These are phyloP conservation scores for Collybiopsis luxurians DNA, from an alignment of 768 basidiomycete species.

Conservation along the genomic window DNA sequence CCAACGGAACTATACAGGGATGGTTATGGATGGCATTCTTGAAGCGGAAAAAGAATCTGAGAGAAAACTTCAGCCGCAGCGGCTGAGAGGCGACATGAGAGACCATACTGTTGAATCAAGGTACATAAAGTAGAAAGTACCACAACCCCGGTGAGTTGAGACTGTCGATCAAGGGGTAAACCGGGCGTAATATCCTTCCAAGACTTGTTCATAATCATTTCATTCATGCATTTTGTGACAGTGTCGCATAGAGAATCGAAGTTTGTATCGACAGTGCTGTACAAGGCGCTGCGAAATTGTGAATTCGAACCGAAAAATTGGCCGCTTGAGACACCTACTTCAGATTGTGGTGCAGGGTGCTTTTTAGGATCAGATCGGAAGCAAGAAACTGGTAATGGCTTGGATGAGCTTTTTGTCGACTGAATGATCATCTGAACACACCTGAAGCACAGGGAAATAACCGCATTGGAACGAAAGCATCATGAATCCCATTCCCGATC, in stretches of 20 bases:
- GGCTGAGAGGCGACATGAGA: not conserved
- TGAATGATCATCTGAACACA: constrained; percentile 19
- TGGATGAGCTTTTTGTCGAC: not conserved
- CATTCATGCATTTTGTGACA: constrained; percentile 17
- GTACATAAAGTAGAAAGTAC: constrained; percentile 28
- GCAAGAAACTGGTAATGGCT: constrained; percentile 45
- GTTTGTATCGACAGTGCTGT: constrained; percentile 21
- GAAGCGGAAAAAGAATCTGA: constrained; percentile 56
- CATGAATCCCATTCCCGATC: constrained; percentile 28
- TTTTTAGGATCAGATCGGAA: constrained; percentile 54
- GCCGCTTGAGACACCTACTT: constrained; percentile 58
- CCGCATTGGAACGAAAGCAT: constrained; percentile 59
- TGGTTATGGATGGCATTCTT: constrained; percentile 49
- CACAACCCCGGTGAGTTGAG: constrained; percentile 17
- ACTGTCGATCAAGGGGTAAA: constrained; percentile 3
- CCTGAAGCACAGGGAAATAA: constrained; percentile 51
- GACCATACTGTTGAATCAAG: constrained; percentile 16
- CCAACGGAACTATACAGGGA: constrained; percentile 38
- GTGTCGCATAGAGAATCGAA: constrained; percentile 18
- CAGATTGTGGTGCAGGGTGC: constrained; percentile 13
- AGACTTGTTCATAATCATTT: constrained; percentile 17
- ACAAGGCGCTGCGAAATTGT: not conserved
- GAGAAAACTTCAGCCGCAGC: not conserved
- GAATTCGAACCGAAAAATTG: not conserved
- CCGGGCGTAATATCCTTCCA: constrained; percentile 21